These are phyloP conservation scores for Prunus fruticosa DNA, from an alignment of 306 rosid species.

Conservation along the genomic window DNA sequence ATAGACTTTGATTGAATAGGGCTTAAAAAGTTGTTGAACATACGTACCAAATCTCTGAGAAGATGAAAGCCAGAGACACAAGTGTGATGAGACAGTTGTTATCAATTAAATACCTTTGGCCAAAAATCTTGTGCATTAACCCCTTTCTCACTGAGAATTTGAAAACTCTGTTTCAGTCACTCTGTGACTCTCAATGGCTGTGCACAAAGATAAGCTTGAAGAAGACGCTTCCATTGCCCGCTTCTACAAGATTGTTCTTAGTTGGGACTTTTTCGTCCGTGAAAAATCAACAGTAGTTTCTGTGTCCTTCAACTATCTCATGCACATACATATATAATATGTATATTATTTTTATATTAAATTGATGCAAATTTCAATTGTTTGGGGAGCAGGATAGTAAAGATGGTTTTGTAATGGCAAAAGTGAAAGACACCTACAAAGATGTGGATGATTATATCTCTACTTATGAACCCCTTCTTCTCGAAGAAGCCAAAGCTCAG, in stretches of 20 bases:
- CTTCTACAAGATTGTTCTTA: constrained; percentile 65
- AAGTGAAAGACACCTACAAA: constrained; percentile 51
- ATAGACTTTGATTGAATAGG: too few relatives aligned
- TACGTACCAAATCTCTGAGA: too few relatives aligned
- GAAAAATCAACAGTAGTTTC: constrained; percentile 39
- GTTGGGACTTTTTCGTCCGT: constrained; percentile 65
- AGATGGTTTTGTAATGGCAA: constrained; percentile 35
- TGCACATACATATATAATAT: neutral
- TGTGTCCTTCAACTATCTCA: constrained; percentile 2
- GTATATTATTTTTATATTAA: neutral
- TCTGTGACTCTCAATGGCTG: constrained; percentile 47
- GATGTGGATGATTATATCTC: constrained; percentile 76
- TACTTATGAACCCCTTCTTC: constrained; percentile 81
- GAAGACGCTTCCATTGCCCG: constrained; percentile 67
- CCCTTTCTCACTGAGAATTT: too few relatives aligned
- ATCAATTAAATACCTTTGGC: too few relatives aligned
- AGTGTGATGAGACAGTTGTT: too few relatives aligned
- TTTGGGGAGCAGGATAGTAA: neutral
- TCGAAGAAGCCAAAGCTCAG: constrained; percentile 84
- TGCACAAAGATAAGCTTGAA: constrained; percentile 51
- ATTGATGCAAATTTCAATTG: neutral
- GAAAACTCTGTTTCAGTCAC: neutral
- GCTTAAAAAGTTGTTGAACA: too few relatives aligned
- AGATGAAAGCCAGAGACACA: too few relatives aligned
- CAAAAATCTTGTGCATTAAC: too few relatives aligned